Conservation (phyloP, 257 asterid genomes). For the Scutellaria galericulata region DNA sequence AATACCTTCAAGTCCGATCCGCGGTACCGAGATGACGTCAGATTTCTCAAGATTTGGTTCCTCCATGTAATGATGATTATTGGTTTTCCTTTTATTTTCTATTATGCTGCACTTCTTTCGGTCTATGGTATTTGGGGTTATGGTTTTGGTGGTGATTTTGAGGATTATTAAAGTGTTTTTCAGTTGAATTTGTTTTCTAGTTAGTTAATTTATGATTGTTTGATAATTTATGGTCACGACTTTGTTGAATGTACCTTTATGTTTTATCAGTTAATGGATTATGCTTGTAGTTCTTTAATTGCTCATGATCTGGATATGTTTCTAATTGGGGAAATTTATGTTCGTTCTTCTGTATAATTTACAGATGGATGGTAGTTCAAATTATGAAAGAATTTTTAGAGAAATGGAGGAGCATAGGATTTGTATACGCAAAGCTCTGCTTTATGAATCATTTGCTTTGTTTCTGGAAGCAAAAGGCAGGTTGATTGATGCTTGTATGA, state of each 20-base stretch:
- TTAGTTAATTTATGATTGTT: neutral
- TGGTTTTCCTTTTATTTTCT: neutral
- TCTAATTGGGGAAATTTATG: constrained; percentile 1
- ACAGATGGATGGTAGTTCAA: constrained; percentile 83
- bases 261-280: constrained; percentile 9
- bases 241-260: neutral
- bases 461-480: constrained; percentile 83
- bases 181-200: constrained; percentile 20
- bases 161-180: neutral
- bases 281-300: constrained; percentile 13
- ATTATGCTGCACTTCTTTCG: constrained; percentile 1
- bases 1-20: constrained; percentile 63
- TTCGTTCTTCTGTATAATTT: constrained; percentile 28
- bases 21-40: constrained; percentile 72
- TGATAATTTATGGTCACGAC: neutral
- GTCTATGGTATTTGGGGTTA: neutral
- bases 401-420: constrained; percentile 73
- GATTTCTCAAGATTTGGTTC: constrained; percentile 95
- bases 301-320: neutral
- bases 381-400: constrained; percentile 62
- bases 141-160: neutral
- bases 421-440: constrained; percentile 61
- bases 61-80: constrained; percentile 59
- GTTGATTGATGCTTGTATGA: constrained; percentile 67
- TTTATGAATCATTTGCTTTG: constrained; percentile 76